These are phyloP conservation scores for Colletotrichum chlorophyti DNA, from an alignment of 2,329 filamentous ascomycete species.

Conservation along the genomic window DNA sequence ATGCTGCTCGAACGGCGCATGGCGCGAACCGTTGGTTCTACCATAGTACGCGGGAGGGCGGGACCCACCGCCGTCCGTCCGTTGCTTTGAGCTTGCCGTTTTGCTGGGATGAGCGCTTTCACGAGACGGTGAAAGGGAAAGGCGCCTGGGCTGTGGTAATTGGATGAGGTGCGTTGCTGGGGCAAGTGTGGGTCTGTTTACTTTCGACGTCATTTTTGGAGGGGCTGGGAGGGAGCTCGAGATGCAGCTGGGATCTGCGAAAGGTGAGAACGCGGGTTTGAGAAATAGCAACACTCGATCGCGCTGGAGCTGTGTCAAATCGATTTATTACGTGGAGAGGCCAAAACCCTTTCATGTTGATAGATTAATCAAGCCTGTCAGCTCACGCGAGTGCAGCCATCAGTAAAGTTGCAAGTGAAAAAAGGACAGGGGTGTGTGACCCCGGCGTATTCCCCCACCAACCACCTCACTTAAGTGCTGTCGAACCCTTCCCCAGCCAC, in stretches of 20 bases:
- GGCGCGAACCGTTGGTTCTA: neutral
- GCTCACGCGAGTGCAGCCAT: neutral
- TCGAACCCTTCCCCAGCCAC: conserved; percentile 30
- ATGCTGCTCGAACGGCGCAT: neutral
- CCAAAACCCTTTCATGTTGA: no score
- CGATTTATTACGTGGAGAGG: no score
- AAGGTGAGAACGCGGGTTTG: neutral
- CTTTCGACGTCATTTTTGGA: conserved; percentile 39
- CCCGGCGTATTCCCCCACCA: conserved; percentile 23
- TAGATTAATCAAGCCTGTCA: no score
- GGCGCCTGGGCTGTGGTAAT: neutral
- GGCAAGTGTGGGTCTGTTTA: conserved; percentile 35
- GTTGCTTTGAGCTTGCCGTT: conserved; percentile 8
- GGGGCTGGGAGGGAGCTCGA: neutral
- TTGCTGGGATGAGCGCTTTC: conserved; percentile 4
- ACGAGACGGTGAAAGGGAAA: conserved; percentile 7
- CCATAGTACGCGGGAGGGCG: neutral
- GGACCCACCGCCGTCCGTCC: neutral
- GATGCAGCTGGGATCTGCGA: neutral
- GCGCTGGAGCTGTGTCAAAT: no score
- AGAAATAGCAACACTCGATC: neutral
- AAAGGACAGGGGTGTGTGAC: neutral
- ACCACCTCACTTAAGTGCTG: conserved; percentile 29
- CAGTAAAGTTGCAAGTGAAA: neutral
- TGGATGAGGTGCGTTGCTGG: conserved; percentile 36